Base-by-base conservation (phyloP, 1,284 basidiomycete genomes). In the Rhodofomes roseus region DNA sequence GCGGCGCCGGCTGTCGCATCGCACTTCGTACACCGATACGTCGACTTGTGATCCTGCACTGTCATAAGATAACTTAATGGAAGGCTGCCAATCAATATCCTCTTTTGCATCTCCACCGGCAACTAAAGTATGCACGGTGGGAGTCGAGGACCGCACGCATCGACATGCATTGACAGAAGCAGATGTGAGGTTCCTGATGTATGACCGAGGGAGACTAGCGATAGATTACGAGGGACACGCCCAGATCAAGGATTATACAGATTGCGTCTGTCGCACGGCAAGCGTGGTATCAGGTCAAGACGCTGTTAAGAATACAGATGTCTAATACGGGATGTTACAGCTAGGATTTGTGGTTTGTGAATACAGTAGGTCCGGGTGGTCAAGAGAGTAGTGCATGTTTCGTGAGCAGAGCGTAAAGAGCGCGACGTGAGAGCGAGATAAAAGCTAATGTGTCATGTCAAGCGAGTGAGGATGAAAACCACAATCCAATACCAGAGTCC, bases 1-100 rank as follows among this genome's bases (percentile, higher is more conserved):
- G 63, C 72, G 25, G 62, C 71, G 31, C 53, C 61, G 7, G 63
- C 72, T 54, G 59, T 71, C 16, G 63, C 62, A 36, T 73, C 74
- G 20, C 69, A 70, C 43, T 71, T 68, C 56, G 73, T 73, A 57
- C 66, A 70, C 55, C 71, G 60, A 70, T 46, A 52, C 46, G 29
- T 48, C 31, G 55, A 36, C 41, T 37, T 36, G 41, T 34, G 55
- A 44, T 57, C 5, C 11, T 51, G 44, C 16, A 31, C 20, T 51
- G 31, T 37, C 31, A 20, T 52, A 36, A 31, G 22, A 29, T 29
- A 48, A 48, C 34, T 52, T 4, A 52, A 52, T 52, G 50, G 50
- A 34, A 52, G 50, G 34, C 50, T 36, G 50, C 18, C 50, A 37
- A 52, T 34, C 50, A 52, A 46, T 46, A 25, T 48, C 12, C 46